Evolutionary conservation across 2,329 filamentous ascomycete genomes (phyloP).

Genomic region (Colletotrichum salicis): DNA sequence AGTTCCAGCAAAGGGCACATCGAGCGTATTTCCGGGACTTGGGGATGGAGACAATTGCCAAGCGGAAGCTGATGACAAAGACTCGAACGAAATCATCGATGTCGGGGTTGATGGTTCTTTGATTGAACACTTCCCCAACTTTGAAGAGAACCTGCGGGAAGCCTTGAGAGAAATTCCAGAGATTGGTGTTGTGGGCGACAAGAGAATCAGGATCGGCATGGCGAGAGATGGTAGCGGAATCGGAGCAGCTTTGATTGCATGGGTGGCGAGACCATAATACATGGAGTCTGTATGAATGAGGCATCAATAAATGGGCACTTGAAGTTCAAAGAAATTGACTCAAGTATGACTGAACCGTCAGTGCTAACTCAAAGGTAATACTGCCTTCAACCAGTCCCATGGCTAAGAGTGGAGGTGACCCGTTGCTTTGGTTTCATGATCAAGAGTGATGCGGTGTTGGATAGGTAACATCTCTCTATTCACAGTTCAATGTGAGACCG

Average conservation of each 20-base stretch:
- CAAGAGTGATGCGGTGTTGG: no score
- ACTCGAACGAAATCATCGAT: conserved; percentile 61
- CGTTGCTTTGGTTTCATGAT: no score
- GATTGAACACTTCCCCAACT: conserved; percentile 78
- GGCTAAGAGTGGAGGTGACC: no score
- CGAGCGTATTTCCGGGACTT: neutral
- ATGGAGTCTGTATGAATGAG: neutral
- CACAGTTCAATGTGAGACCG: no score
- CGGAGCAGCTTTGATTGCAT: conserved; percentile 76
- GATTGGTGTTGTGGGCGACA: conserved; percentile 70
- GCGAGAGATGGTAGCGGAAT: conserved; percentile 80
- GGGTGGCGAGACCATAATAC: conserved; percentile 28
- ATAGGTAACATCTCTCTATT: no score
- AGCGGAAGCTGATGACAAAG: conserved; percentile 39
- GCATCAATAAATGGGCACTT: neutral
- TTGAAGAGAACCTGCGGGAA: conserved; percentile 72
- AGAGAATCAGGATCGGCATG: conserved; percentile 74
- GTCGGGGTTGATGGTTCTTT: conserved; percentile 78
- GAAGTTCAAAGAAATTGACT: neutral
- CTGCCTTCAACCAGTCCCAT: no score
- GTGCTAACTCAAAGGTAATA: no score
- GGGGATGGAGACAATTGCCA: no score
- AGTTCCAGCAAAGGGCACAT: neutral
- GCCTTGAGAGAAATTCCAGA: conserved; percentile 71
- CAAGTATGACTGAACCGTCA: no score